phyloP scores from a whole-genome alignment of 345 rosid species.

The Cardamine chenopodiifolia region DNA sequence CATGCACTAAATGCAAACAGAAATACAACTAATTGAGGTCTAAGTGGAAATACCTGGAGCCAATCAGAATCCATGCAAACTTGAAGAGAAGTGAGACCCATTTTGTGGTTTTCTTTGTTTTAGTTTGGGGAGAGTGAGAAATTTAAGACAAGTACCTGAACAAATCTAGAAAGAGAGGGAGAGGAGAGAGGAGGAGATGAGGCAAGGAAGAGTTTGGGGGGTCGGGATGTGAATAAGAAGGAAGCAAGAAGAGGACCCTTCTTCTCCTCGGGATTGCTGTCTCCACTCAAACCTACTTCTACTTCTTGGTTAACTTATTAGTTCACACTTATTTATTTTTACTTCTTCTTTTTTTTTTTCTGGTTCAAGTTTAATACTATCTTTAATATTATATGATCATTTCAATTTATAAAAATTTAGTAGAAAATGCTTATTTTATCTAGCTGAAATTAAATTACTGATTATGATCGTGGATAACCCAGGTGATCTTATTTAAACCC shows the following conservation, averaged over 20 bases:
- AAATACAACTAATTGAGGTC: background rate
- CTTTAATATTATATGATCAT: background rate
- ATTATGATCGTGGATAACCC: background rate
- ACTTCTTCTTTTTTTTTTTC: background rate
- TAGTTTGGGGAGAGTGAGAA: conserved; percentile 13
- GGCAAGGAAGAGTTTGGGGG: conserved; percentile 37
- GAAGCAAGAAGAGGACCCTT: conserved; percentile 54
- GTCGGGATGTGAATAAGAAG: conserved; percentile 69
- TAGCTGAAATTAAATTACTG: background rate
- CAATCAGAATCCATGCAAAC: conserved; percentile 98
- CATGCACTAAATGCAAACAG: background rate
- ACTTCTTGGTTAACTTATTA: conserved; percentile 13
- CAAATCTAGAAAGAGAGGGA: conserved; percentile 23
- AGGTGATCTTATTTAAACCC: background rate
- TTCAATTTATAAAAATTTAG: background rate
- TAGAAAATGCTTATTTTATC: background rate
- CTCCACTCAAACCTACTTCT: conserved; percentile 36
- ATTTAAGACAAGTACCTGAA: background rate
- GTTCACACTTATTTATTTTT: conserved; percentile 29
- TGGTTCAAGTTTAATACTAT: background rate
- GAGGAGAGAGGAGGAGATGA: conserved; percentile 13
- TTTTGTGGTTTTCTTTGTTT: conserved; percentile 26
- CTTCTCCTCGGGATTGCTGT: conserved; percentile 46
- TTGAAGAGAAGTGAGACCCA: conserved; percentile 82
- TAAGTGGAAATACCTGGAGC: conserved; percentile 68